phyloP scores from a whole-genome alignment of 1,284 basidiomycete species.

The Irpex rosettiformis region DNA sequence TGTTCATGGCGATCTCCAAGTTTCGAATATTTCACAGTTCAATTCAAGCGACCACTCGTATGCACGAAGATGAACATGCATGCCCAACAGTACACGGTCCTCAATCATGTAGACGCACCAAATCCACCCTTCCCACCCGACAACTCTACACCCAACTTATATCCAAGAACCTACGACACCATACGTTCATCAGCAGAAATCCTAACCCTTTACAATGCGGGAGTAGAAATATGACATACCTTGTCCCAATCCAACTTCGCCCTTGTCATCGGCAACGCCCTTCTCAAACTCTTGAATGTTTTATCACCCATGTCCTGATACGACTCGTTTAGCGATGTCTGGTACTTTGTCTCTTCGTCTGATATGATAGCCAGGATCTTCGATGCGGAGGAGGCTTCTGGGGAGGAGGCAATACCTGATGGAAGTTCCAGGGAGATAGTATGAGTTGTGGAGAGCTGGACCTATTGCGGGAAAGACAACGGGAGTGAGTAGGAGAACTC shows the following conservation, averaged over 20 bases:
- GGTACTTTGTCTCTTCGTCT: slow-evolving; percentile 74
- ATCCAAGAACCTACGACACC: slow-evolving; percentile 80
- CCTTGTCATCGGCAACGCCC: slow-evolving; percentile 87
- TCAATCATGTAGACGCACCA: slow-evolving; percentile 32
- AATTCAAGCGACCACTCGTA: no score
- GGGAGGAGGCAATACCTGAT: slow-evolving; percentile 47
- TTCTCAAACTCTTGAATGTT: slow-evolving; percentile 85
- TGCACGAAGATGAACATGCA: no score
- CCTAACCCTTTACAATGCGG: not conserved
- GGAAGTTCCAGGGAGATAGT: slow-evolving; percentile 29
- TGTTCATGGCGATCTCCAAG: no score
- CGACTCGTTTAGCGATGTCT: slow-evolving; percentile 72
- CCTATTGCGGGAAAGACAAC: slow-evolving; percentile 42
- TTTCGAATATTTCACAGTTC: no score
- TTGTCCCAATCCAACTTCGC: slow-evolving; percentile 95
- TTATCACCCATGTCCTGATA: slow-evolving; percentile 89
- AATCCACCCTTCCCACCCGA: slow-evolving; percentile 67
- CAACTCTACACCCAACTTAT: slow-evolving; percentile 84
- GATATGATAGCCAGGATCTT: slow-evolving; percentile 82
- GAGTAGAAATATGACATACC: slow-evolving; percentile 44
- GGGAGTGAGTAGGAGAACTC: slow-evolving; percentile 2
- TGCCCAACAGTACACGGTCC: no score
- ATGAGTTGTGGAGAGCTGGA: slow-evolving; percentile 83
- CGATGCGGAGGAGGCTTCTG: slow-evolving; percentile 60
- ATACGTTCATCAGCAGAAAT: slow-evolving; percentile 23